These are phyloP conservation scores for Colletotrichum trifolii DNA, from an alignment of 2,329 filamentous ascomycete genomes.

Conservation along the genomic window DNA sequence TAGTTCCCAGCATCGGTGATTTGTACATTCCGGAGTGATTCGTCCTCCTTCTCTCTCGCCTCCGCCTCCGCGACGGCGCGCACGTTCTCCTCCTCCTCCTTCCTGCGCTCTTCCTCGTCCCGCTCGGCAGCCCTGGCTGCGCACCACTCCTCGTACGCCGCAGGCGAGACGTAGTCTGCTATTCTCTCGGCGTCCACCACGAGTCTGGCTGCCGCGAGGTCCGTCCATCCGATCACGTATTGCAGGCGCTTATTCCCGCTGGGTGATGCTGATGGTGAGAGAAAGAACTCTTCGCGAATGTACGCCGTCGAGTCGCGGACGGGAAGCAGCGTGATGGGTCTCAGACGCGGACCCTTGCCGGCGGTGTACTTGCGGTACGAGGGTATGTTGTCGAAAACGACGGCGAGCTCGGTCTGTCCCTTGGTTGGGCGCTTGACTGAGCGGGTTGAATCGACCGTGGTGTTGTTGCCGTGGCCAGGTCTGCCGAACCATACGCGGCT, in stretches of 20 bases:
- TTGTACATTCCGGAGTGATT: constrained; percentile 16
- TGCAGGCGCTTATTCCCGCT: constrained; percentile 58
- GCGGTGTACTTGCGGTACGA: constrained; percentile 47
- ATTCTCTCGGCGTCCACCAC: constrained; percentile 59
- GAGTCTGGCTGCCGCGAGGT: constrained; percentile 60
- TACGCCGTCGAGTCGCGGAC: constrained; percentile 64
- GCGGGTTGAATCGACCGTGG: background rate
- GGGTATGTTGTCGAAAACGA: constrained; percentile 28
- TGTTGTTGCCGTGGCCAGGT: background rate
- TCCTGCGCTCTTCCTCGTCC: constrained; percentile 50
- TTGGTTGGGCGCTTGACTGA: background rate
- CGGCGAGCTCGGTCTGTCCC: constrained; percentile 22
- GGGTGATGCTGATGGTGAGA: constrained; percentile 49
- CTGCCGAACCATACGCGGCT: constrained; percentile 23
- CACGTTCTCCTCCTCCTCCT: constrained; percentile 41
- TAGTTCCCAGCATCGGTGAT: background rate
- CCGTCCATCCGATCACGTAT: constrained; percentile 66
- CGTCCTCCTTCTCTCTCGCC: constrained; percentile 2
- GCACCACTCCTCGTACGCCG: constrained; percentile 68
- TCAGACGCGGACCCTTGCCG: constrained; percentile 59
- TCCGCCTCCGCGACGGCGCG: constrained; percentile 21
- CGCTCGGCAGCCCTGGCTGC: constrained; percentile 55
- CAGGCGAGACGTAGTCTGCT: constrained; percentile 68
- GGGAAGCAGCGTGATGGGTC: constrained; percentile 60
- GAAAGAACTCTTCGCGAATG: constrained; percentile 64